Evolutionary conservation across 176 grass and related monocot genomes (phyloP).

Genomic region (Oryza punctata): DNA sequence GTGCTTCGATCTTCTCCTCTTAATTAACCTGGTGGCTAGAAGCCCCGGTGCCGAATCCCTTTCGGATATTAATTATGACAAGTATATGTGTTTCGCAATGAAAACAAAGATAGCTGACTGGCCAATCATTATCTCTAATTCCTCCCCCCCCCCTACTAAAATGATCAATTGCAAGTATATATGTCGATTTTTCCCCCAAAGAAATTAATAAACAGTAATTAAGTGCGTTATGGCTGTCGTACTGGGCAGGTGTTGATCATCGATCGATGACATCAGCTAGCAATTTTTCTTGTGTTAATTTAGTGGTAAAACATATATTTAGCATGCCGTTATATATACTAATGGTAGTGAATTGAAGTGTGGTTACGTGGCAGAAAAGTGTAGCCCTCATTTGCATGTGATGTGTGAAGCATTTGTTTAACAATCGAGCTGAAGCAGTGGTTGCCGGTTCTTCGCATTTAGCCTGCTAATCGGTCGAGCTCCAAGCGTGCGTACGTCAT

Average conservation of each 20-base stretch:
- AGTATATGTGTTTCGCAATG: not conserved
- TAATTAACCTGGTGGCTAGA: too few species aligned
- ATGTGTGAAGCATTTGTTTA: conserved; percentile 10
- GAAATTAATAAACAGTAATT: not conserved
- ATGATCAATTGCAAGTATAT: not conserved
- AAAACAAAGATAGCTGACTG: not conserved
- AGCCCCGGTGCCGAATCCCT: not conserved
- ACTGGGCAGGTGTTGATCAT: not conserved
- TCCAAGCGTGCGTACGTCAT: not conserved
- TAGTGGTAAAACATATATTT: not conserved
- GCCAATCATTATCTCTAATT: not conserved
- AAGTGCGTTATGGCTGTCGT: not conserved
- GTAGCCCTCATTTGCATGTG: not conserved
- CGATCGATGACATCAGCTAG: not conserved
- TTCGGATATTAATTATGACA: not conserved
- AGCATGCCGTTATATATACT: not conserved
- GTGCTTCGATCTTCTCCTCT: too few species aligned
- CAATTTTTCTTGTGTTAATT: not conserved
- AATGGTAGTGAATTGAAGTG: not conserved
- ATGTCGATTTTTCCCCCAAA: too few species aligned
- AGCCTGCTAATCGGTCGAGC: not conserved
- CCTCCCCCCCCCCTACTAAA: not conserved
- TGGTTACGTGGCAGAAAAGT: conserved; percentile 41
- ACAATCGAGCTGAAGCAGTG: not conserved
- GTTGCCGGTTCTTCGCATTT: conserved; percentile 51